Evolutionary conservation across 805 yeast genomes (phyloP), one percentile per base, ranked within the genome.

Genomic region (Myxozyma geophila): DNA sequence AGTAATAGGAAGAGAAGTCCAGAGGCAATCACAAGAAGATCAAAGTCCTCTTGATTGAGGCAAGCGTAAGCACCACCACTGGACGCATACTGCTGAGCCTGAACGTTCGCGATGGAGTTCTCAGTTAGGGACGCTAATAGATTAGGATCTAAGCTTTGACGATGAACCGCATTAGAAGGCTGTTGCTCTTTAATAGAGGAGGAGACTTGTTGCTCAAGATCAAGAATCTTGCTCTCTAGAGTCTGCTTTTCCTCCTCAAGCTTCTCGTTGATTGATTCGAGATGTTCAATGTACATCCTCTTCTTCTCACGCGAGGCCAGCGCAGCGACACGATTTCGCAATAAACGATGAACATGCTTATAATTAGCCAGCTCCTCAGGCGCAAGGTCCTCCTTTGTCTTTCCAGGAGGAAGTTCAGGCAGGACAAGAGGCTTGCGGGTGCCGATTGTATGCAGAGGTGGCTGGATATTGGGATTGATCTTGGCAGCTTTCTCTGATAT

Each of bases 321-420:
- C 13, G 69, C 69, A 19, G 69, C 69, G 21, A 66, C 62, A 8
- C 69, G 60, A n/a, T 66, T 66, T 17, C 69, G 59, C 51, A 66
- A 43, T 40, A 66, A 46, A 4, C 69, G 58, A 15, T 59, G 67
- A 17, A 63, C 64, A 37, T 66, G 69, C 54, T 66, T 66, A 48
- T 63, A 66, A 33, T 66, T 50, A 33, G 67, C 69, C 28, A 66
- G 51, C 9, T 63, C 67, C 12, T 64, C 69, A 9, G 69, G 69
- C 2, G 46, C 58, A n/a, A 66, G 46, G 35, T 66, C 68, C 15
- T 66, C 69, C 50, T 66, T 66, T 15, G 69, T 66, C 57, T 66
- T 63, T 3, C 69, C 69, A 12, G 67, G 66, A 8, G 69, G 69
- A 19, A 66, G 55, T 12, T 66, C 69, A 28, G 69, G 69, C 49